A percentile compares a stretch with the other conserved stretches of the same genome.
Conservation (phyloP, 805 yeast genomes). For the Saccharomycopsis sp. region DNA sequence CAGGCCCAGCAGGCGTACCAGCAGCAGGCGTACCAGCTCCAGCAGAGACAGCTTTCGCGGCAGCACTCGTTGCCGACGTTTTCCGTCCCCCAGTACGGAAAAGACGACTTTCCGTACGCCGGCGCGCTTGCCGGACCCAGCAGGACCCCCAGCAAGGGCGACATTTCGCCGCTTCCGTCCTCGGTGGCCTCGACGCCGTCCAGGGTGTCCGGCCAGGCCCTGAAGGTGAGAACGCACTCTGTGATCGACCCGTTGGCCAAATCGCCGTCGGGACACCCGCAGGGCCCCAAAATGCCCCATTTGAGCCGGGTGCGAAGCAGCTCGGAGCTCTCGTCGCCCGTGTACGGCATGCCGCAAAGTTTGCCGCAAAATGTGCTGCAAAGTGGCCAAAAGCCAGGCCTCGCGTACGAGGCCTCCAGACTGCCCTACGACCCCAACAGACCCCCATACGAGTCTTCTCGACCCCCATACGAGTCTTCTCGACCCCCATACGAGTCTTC, state of each 20-base stretch:
- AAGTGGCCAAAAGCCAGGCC: too few relatives aligned
- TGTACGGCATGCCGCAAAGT: too few relatives aligned
- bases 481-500: background rate
- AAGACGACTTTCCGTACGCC: background rate
- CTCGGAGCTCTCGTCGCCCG: too few relatives aligned
- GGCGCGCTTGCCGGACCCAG: background rate
- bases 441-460: background rate
- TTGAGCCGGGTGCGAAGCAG: background rate
- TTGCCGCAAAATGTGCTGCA: too few relatives aligned
- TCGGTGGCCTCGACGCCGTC: background rate
- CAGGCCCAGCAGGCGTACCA: conserved; percentile 1
- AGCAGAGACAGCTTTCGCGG: background rate
- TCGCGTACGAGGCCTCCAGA: too few relatives aligned
- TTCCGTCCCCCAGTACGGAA: conserved; percentile 5
- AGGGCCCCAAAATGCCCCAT: background rate
- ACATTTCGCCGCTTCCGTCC: background rate
- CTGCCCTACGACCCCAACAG: background rate
- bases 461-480: background rate
- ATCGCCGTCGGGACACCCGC: background rate
- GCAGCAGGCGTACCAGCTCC: background rate
- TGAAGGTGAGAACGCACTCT: conserved; percentile 2
- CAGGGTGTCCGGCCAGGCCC: background rate
- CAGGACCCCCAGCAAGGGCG: background rate
- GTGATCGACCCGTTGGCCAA: conserved; percentile 13
- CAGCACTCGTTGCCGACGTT: background rate